These are phyloP conservation scores for Batrachochytrium dendrobatidis DNA, from an alignment of 371 early-diverging fungal species.

Conservation along the genomic window DNA sequence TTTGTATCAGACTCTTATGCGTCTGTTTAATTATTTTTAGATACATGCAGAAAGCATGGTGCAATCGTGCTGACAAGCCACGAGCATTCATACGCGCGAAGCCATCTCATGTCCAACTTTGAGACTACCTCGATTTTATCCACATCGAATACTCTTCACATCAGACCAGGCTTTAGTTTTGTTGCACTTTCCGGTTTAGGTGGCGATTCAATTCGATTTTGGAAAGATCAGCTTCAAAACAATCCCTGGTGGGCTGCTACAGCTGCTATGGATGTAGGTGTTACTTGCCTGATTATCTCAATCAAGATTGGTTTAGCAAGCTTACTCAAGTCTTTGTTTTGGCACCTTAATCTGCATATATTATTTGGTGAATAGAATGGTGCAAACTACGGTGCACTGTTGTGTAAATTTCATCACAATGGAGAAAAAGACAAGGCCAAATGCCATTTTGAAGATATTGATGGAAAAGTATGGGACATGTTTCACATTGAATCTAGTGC, in stretches of 20 bases:
- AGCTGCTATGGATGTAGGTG: constrained; percentile 23
- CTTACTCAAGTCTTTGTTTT: too few relatives aligned
- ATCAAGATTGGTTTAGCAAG: too few relatives aligned
- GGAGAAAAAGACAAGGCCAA: constrained; percentile 14
- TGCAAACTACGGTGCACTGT: constrained; percentile 29
- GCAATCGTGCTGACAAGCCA: constrained; percentile 35
- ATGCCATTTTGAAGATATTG: constrained; percentile 28
- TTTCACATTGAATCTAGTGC: constrained; percentile 13
- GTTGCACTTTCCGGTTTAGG: constrained; percentile 32
- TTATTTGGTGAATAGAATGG: too few relatives aligned
- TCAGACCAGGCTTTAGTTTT: constrained; percentile 29
- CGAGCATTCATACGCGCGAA: constrained; percentile 32
- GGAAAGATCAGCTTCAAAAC: constrained; percentile 11
- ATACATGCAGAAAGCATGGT: constrained; percentile 28
- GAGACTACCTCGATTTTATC: constrained; percentile 14
- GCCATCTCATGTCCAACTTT: constrained; percentile 28
- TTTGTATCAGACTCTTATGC: background rate
- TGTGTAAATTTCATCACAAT: constrained; percentile 28
- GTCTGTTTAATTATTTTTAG: constrained; percentile 2
- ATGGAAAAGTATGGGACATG: constrained; percentile 25
- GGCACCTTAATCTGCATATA: too few relatives aligned
- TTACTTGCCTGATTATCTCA: background rate
- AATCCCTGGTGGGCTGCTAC: constrained; percentile 38
- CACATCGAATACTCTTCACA: constrained; percentile 6
- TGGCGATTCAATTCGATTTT: constrained; percentile 28